Conservation (phyloP, 2,329 filamentous ascomycete species). For the Plectosphaerella sp. region DNA sequence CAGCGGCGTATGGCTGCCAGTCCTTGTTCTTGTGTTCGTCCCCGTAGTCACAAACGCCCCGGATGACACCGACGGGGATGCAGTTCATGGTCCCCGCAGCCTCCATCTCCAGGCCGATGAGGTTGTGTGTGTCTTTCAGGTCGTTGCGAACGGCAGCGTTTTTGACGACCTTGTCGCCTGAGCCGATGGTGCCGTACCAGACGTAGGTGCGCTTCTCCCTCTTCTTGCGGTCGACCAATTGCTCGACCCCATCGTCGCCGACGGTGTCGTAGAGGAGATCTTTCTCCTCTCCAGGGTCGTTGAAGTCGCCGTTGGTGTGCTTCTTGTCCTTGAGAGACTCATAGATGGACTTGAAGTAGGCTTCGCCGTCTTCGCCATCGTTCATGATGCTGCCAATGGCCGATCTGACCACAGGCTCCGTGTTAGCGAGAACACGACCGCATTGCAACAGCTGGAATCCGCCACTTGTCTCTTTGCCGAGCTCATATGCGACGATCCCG, state of each 20-base stretch:
- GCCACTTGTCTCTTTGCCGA: constrained; percentile 25
- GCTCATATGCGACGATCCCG: constrained; percentile 23
- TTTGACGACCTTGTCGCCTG: constrained; percentile 25
- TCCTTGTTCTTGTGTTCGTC: constrained; percentile 25
- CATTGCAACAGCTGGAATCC: constrained; percentile 19
- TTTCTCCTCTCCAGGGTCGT: constrained; percentile 8
- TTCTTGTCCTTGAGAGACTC: constrained; percentile 18
- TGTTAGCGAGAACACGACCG: constrained; percentile 19
- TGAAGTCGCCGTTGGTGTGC: constrained; percentile 18
- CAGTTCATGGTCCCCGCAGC: constrained; percentile 25
- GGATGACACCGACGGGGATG: constrained; percentile 25
- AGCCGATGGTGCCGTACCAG: constrained; percentile 28
- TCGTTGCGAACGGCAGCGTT: constrained; percentile 16
- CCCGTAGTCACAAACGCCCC: constrained; percentile 27
- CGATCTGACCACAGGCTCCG: constrained; percentile 24
- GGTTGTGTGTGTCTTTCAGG: constrained; percentile 17
- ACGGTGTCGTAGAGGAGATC: constrained; percentile 17
- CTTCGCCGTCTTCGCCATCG: constrained; percentile 5
- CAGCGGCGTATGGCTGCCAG: constrained; percentile 30
- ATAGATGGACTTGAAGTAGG: background rate
- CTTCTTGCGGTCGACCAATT: background rate
- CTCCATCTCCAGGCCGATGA: constrained; percentile 29
- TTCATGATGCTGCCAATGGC: constrained; percentile 25
- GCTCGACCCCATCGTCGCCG: constrained; percentile 1
- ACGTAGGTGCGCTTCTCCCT: constrained; percentile 13